Evolutionary conservation across 2,329 filamentous ascomycete genomes (phyloP), one percentile per base, ranked within the genome.

Genomic region (Didymella segeticola): DNA sequence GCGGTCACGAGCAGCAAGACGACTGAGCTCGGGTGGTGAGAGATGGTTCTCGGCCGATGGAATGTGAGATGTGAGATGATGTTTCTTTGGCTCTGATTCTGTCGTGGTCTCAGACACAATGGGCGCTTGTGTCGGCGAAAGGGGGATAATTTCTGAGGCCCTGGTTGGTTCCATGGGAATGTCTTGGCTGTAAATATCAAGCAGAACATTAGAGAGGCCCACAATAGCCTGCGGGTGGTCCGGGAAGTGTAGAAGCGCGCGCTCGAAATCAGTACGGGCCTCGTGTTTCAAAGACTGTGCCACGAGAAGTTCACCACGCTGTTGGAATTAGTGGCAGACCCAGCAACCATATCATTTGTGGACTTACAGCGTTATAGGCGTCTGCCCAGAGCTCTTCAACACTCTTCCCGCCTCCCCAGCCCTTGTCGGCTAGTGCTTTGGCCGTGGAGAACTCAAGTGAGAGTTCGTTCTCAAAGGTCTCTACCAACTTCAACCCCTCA

Each of bases 1-100:
- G 43, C 95, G 85, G 70, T 98, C 95, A 17, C 93, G 86, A 14
- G 93, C 90, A 3, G 93, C 90, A n/a, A 98, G 84, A 10, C 92
- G 86, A 72, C 95, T 92, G 27, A 91, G 81, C 14, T 89, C 83
- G 14, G 88, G 89, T 4, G 92, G 82, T 1, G 86, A 86, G 1
- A 71, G 58, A 29, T 72, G 66, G 26, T 74, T 73, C 30, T 73
- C 69, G 1, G 65, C 71, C 0, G 70, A 73, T 2, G 70, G 70
- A 1, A 60, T 46, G 81, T 82, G 33, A 79, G 82, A 75, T 79
- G 83, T 74, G 81, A 85, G 33, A 79, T 81, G 30, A 77, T 80
- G 6, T 14, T 62, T 64, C 46, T 63, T 68, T 2, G 53, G 43
- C 12, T 53, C 53, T 25, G 57, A 11, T 5, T 36, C 11, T 8